Base-by-base conservation (phyloP, 164 flowering plant genomes). In the Umbellularia californica region DNA sequence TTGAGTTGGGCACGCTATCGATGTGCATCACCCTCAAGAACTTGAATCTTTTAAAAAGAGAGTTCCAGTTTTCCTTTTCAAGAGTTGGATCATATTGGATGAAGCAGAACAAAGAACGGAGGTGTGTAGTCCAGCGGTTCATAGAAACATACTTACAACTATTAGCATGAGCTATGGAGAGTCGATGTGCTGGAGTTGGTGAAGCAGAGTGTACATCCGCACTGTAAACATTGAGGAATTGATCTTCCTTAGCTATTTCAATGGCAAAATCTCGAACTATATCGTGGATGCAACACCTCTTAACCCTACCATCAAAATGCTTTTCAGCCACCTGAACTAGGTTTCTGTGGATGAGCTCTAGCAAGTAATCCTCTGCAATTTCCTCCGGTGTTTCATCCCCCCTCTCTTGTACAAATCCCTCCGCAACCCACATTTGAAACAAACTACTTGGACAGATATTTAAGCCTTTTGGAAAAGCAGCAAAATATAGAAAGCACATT, bases 281-380 rank as follows among this genome's bases (percentile, higher is more conserved):
- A 71, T 87, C 86, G 74, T 87, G 90, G 63, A 86, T 81, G 72
- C 84, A 83, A 73, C 90, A 86, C 0, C 83, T 81, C 35, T 33
- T 20, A 24, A 84, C 77, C 0, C 64, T 67, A 7, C 85, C 87
- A 74, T 68, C 73, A 69, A 80, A 83, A n/a, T 77, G 80, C 74
- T 72, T 81, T 15, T 83, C 85, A 19, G 81, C 85, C 3, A 77
- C 84, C 73, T 87, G 88, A 58, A 87, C 66, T 76, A 84, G 69
- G 75, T 84, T 84, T 22, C 90, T 76, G 65, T 84, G 80, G 22
- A 83, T 81, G 50, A 88, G 68, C 25, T 82, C 85, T 3, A 79
- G 58, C 75, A 88, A 84, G 71, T 85, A 86, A 70, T 78, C 80
- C 76, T 85, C 87, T 2, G 80, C 88, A 23, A 82, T 81, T 74